These are phyloP conservation scores for Paramarasmius palmivorus DNA, from an alignment of 1,284 basidiomycete species.

Conservation along the genomic window DNA sequence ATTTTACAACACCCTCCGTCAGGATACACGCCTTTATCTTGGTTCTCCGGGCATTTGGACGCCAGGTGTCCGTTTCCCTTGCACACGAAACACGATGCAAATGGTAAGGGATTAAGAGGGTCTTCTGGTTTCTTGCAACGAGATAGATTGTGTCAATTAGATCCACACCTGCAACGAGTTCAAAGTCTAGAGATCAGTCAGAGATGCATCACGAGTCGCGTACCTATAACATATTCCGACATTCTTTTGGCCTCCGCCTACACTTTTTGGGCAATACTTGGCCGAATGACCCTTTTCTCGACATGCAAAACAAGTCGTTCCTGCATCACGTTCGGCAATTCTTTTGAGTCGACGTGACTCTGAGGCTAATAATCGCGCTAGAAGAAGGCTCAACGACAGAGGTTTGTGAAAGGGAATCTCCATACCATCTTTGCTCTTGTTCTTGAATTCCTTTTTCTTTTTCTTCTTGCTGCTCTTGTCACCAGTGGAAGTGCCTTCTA, in stretches of 20 bases:
- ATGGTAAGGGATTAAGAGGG: constrained; percentile 75
- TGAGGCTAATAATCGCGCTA: constrained; percentile 32
- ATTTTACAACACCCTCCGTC: constrained; percentile 91
- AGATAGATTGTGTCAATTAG: constrained; percentile 76
- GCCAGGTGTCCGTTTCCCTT: constrained; percentile 80
- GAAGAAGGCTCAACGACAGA: constrained; percentile 14
- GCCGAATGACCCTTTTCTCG: constrained; percentile 85
- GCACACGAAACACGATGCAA: constrained; percentile 92
- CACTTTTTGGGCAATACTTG: constrained; percentile 70
- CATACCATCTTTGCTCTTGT: constrained; percentile 5
- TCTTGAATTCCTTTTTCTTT: constrained; percentile 27
- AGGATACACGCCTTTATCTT: constrained; percentile 82
- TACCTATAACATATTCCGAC: constrained; percentile 87
- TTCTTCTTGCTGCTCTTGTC: constrained; percentile 21
- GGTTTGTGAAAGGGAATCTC: constrained; percentile 1
- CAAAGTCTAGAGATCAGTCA: not conserved
- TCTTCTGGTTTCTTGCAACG: constrained; percentile 71
- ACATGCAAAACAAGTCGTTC: constrained; percentile 87
- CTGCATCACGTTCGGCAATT: constrained; percentile 55
- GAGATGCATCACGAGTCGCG: constrained; percentile 22
- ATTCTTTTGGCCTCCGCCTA: constrained; percentile 28
- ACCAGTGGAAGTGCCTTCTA: not conserved
- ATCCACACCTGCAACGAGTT: constrained; percentile 70
- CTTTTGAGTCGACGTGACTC: constrained; percentile 72
- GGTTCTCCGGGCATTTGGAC: constrained; percentile 80